Conservation (phyloP, 208 protist genomes). For the Trypanosomatidae sp. region DNA sequence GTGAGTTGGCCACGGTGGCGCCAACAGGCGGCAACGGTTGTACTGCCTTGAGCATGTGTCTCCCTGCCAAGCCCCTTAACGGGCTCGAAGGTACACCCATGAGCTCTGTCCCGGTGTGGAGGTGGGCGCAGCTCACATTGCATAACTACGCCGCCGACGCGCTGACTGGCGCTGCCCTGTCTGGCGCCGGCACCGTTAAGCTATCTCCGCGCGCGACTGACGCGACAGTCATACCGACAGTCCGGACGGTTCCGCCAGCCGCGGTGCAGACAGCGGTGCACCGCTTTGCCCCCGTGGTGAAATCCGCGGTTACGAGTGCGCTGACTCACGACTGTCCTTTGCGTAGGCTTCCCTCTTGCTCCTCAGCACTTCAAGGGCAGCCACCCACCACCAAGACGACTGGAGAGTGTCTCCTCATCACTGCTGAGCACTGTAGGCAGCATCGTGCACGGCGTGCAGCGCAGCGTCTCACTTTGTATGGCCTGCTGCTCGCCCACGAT, state of each 20-base stretch:
- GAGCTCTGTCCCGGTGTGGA: neutral
- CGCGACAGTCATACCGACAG: neutral
- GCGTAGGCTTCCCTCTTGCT: neutral
- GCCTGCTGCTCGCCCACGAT: neutral
- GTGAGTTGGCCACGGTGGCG: neutral
- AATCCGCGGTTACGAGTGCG: neutral
- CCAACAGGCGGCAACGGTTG: neutral
- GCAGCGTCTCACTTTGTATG: neutral
- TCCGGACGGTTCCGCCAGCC: neutral
- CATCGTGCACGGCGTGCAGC: neutral
- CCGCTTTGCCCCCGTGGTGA: neutral
- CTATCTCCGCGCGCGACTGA: neutral
- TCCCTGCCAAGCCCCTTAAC: neutral
- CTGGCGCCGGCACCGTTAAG: neutral
- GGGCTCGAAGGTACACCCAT: neutral
- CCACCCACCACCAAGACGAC: neutral
- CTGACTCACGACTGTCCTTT: neutral
- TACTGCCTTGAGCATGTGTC: neutral
- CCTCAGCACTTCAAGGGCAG: neutral
- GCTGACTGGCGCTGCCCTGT: neutral
- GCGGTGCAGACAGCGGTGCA: neutral
- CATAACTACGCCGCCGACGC: conserved; percentile 22
- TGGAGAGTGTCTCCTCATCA: neutral
- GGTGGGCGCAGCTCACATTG: conserved; percentile 18
- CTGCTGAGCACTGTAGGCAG: conserved; percentile 4